Base-by-base conservation (phyloP, 345 rosid species). In the Eucalyptus sideroxylon region DNA sequence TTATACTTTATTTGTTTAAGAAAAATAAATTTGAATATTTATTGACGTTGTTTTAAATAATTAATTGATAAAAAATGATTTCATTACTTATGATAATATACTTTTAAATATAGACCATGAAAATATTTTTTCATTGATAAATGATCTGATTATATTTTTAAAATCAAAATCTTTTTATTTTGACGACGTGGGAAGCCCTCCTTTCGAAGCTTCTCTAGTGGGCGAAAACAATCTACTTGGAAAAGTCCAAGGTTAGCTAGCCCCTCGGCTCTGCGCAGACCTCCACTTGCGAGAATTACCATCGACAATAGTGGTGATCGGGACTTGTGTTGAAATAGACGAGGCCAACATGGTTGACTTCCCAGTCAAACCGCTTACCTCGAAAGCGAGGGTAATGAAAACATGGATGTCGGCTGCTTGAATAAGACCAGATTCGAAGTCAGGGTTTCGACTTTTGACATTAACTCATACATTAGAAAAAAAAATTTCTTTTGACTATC, bases 51-150 rank as follows among this genome's bases (percentile, higher is more conserved):
- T 24, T 56, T 56, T 23, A 56, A 56, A 56, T 24, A 24, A 24
- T 24, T 2, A 56, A 0, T 56, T 0, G 6, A 56, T 10, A 0
- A 56, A 56, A 56, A 4, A 10, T 24, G 30, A 9, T 24, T 24
- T 56, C 62, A 56, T 9, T 24, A 24, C 13, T 10, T 0, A 9
- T 0, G 6, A 56, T 1, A 2, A 56, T 10, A 2, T 17, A 56
- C 0, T 0, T 9, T 56, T 1, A 9, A 60, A 27, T 60, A 27
- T n/a, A n/a, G n/a, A n/a, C n/a, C n/a, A n/a, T n/a, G n/a, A n/a
- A n/a, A n/a, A n/a, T n/a, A n/a, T n/a, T n/a, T n/a, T n/a, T n/a
- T n/a, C n/a, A n/a, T n/a, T n/a, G n/a, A n/a, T n/a, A n/a, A n/a
- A n/a, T n/a, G n/a, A n/a, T n/a, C n/a, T n/a, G 55, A 5, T 51